Evolutionary conservation across 257 asterid genomes (phyloP), one percentile per base, ranked within the genome.

Genomic region (Nicotiana sylvestris): DNA sequence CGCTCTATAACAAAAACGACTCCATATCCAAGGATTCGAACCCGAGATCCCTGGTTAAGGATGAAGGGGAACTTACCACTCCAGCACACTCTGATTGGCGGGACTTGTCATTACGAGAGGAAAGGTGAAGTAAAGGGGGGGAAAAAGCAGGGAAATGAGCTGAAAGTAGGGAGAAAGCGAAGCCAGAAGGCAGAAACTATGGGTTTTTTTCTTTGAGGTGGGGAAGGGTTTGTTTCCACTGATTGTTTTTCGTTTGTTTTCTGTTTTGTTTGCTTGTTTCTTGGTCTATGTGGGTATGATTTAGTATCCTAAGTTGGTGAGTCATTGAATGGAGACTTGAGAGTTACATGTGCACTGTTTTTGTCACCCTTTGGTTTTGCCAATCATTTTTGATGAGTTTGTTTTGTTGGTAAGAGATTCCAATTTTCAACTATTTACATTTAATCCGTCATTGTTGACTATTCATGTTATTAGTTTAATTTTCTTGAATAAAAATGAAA

Each of bases 41-140:
- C 35, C 35, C 5, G 5, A 33, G 5, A 33, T 4, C 35, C 3
- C 0, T 33, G 35, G 5, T 33, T 33, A 33, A 33, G 5, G 35
- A 33, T 33, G 0, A 32, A 32, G 33, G 3, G 3, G 4, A 2
- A 33, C 5, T 33, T 33, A 33, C 5, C 3, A 33, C 35, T 35
- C 33, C 33, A 32, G 2, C 33, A 2, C 3, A 32, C 1, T 2
- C 3, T 32, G 1, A 2, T 32, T 32, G 33, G 3, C 30, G 39
- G 39, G 6, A 81, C 79, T 78, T 65, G 84, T 85, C 89, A 87
- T 87, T 82, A 88, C 87, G 85, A 83, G 83, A 81, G 77, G 83
- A 66, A 60, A 67, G 32, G 70, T 66, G 53, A 25, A 21, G 51
- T 8, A 13, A 77, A 51, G 4, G 18, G 46, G 17, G 2, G 16